Percentiles rank a stretch among this genome's conserved stretches.
These are phyloP conservation scores for Phytopythium cucurbitacearum DNA, from an alignment of 352 stramenopile genomes.

Conservation along the genomic window DNA sequence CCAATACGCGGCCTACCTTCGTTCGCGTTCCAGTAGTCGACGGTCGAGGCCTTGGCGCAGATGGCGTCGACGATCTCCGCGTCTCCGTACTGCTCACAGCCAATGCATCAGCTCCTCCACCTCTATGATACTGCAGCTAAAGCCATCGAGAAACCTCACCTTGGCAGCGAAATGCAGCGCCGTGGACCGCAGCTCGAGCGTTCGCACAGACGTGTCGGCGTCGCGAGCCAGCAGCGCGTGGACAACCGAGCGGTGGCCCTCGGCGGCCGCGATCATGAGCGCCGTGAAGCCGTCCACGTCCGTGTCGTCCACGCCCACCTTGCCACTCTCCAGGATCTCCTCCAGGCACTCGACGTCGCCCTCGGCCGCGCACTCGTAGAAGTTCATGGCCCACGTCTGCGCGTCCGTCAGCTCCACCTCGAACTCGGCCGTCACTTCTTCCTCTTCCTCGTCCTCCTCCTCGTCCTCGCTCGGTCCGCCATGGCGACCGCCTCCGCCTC, in stretches of 20 bases:
- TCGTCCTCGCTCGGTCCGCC: not conserved
- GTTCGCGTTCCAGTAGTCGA: slow-evolving; percentile 74
- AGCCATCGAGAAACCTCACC: slow-evolving; percentile 14
- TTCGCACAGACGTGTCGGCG: slow-evolving; percentile 57
- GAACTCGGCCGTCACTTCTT: slow-evolving; percentile 62
- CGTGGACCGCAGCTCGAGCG: slow-evolving; percentile 69
- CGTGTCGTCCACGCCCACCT: slow-evolving; percentile 59
- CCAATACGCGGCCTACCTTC: slow-evolving; percentile 17
- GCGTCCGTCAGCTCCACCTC: slow-evolving; percentile 51
- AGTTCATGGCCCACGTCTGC: slow-evolving; percentile 62
- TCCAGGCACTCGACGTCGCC: slow-evolving; percentile 58
- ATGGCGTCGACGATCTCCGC: slow-evolving; percentile 62
- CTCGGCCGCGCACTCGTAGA: slow-evolving; percentile 68
- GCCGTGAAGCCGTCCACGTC: slow-evolving; percentile 84
- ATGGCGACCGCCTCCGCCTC: too few relatives aligned
- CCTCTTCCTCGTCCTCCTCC: slow-evolving; percentile 34
- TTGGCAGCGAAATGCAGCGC: slow-evolving; percentile 81
- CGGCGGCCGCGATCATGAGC: slow-evolving; percentile 77
- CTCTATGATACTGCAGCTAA: too few relatives aligned
- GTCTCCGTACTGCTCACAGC: slow-evolving; percentile 45
- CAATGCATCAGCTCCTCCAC: too few relatives aligned
- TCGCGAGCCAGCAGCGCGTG: slow-evolving; percentile 48
- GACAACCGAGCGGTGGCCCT: slow-evolving; percentile 59
- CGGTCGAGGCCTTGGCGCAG: slow-evolving; percentile 45
- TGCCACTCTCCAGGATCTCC: slow-evolving; percentile 53